A percentile compares a stretch with the other conserved stretches of the same genome.
Evolutionary conservation across 345 rosid genomes (phyloP).

Genomic region (Acer campestre): DNA sequence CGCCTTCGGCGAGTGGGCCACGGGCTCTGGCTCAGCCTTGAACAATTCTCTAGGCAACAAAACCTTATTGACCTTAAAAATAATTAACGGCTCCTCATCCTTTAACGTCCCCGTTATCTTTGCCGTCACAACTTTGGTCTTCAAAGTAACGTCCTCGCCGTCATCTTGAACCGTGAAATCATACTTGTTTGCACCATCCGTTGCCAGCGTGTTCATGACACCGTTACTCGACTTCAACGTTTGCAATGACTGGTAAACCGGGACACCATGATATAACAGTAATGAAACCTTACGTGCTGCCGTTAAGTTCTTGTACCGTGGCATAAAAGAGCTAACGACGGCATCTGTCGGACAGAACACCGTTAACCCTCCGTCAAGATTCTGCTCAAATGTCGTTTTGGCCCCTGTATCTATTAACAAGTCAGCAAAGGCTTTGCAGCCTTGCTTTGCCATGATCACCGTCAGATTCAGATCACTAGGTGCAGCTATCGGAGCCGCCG

Average conservation of each 20-base stretch:
- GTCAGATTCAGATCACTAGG: conserved; percentile 70
- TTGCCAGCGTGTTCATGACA: conserved; percentile 80
- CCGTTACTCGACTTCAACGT: conserved; percentile 82
- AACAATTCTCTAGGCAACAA: conserved; percentile 78
- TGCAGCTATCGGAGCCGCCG: conserved; percentile 82
- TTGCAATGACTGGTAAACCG: conserved; percentile 66
- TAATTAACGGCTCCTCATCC: conserved; percentile 77
- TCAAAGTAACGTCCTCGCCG: conserved; percentile 69
- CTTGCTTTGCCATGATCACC: conserved; percentile 67
- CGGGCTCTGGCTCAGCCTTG: conserved; percentile 46
- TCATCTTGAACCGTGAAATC: conserved; percentile 80
- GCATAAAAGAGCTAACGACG: conserved; percentile 59
- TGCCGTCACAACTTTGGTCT: conserved; percentile 65
- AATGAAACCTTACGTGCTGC: conserved; percentile 63
- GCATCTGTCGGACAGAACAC: conserved; percentile 84
- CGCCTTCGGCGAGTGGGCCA: conserved; percentile 49
- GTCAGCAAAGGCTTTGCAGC: conserved; percentile 79
- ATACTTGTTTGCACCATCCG: conserved; percentile 73
- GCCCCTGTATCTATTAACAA: conserved; percentile 63
- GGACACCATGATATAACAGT: conserved; percentile 74
- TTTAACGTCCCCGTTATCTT: conserved; percentile 61
- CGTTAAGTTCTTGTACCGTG: conserved; percentile 74
- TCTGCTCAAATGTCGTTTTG: conserved; percentile 62
- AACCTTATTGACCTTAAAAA: conserved; percentile 72
- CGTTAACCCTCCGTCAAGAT: conserved; percentile 79